These are phyloP conservation scores for Cyberlindnera petersonii DNA, from an alignment of 805 yeast genomes.

Conservation along the genomic window DNA sequence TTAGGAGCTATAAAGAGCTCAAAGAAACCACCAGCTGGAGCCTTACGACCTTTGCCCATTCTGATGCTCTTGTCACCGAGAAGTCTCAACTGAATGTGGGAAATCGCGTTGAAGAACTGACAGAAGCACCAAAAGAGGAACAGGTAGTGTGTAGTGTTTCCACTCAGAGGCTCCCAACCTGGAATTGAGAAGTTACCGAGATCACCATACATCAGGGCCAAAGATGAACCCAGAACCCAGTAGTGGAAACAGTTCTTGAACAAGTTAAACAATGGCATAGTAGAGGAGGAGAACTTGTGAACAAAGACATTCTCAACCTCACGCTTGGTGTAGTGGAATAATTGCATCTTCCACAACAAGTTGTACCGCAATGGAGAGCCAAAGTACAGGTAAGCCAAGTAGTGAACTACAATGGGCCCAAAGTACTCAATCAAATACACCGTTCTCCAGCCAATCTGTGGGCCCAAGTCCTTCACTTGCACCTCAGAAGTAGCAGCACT, in stretches of 20 bases:
- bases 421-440: conserved; percentile 86
- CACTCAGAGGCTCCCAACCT: conserved; percentile 49
- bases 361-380: conserved; percentile 24
- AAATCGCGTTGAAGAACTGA: conserved; percentile 68
- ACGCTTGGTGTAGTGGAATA: conserved; percentile 81
- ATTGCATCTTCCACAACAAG: conserved; percentile 41
- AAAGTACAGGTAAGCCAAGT: conserved; percentile 49
- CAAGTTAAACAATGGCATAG: conserved; percentile 87
- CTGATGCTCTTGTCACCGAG: conserved; percentile 36
- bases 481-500: conserved; percentile 32
- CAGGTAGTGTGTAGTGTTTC: conserved; percentile 22
- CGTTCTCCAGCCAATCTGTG: conserved; percentile 87
- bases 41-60: conserved; percentile 34
- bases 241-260: conserved; percentile 90
- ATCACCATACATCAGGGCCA: conserved; percentile 45
- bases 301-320: conserved; percentile 83
- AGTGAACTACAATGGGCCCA: conserved; percentile 84
- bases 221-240: conserved; percentile 83
- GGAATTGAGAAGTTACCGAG: conserved; percentile 59
- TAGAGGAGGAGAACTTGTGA: conserved; percentile 80
- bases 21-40: conserved; percentile 79
- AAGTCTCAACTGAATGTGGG: conserved; percentile 65
- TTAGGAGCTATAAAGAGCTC: conserved; percentile 85
- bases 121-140: conserved; percentile 35
- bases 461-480: conserved; percentile 84